Conservation (phyloP, 2,329 filamentous ascomycete species). For the Aspergillus flavus region DNA sequence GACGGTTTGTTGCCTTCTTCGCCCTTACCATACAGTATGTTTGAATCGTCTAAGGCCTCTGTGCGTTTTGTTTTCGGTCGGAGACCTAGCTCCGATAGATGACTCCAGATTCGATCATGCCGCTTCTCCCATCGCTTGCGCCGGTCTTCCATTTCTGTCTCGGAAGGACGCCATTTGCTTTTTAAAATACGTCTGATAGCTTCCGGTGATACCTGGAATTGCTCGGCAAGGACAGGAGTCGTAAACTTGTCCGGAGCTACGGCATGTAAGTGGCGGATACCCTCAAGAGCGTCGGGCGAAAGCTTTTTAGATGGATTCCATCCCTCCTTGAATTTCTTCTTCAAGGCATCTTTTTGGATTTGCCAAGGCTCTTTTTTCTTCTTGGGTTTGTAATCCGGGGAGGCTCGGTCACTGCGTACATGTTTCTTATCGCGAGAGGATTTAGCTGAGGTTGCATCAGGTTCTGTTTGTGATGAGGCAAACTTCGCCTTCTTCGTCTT, state of each 20-base stretch:
- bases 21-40: slow-evolving; percentile 26
- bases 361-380: slow-evolving; percentile 64
- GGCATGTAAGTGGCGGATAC: slow-evolving; percentile 78
- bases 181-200: slow-evolving; percentile 83
- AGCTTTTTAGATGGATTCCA: slow-evolving; percentile 86
- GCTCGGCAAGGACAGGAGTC: slow-evolving; percentile 69
- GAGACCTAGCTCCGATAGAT: slow-evolving; percentile 53
- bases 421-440: slow-evolving; percentile 8
- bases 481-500: slow-evolving; percentile 9
- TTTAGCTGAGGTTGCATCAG: not conserved
- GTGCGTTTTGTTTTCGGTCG: slow-evolving; percentile 56
- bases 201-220: slow-evolving; percentile 87
- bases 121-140: slow-evolving; percentile 48
- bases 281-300: slow-evolving; percentile 89
- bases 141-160: slow-evolving; percentile 42
- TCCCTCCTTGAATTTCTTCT: slow-evolving; percentile 73
- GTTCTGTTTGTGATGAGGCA: not conserved
- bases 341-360: slow-evolving; percentile 72
- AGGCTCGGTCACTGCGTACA: slow-evolving; percentile 4
- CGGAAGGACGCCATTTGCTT: slow-evolving; percentile 50
- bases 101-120: slow-evolving; percentile 49
- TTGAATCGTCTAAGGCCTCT: slow-evolving; percentile 26
- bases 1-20: slow-evolving; percentile 5
- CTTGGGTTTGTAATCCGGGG: slow-evolving; percentile 14
- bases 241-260: slow-evolving; percentile 78